Conservation (phyloP, 306 rosid genomes). For the Psophocarpus tetragonolobus region DNA sequence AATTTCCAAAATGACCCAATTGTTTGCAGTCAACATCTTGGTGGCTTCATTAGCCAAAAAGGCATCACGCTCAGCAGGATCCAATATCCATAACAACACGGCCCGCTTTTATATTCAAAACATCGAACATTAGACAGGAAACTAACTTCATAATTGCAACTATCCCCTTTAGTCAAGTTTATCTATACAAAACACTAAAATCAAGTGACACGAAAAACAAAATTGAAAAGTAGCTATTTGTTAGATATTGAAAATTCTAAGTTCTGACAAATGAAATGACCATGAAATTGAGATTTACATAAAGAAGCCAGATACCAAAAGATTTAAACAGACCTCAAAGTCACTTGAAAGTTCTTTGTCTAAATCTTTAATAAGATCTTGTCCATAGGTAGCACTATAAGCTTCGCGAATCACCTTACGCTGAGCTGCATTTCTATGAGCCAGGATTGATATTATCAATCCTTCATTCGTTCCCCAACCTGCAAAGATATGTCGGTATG, state of each 20-base stretch:
- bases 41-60: conserved; percentile 58
- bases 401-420: conserved; percentile 52
- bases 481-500: conserved; percentile 37
- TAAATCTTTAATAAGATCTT: conserved; percentile 59
- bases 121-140: conserved; percentile 17
- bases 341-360: conserved; percentile 76
- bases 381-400: conserved; percentile 56
- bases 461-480: conserved; percentile 80
- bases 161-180: neutral
- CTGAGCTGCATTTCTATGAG: conserved; percentile 66
- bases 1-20: conserved; percentile 57
- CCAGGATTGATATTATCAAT: conserved; percentile 54
- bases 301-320: neutral
- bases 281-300: neutral
- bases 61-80: conserved; percentile 78
- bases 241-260: conserved; percentile 1
- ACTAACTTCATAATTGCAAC: conserved; percentile 4
- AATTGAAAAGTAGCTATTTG: neutral
- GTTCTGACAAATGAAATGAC: neutral
- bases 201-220: neutral
- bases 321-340: conserved; percentile 52
- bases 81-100: conserved; percentile 53
- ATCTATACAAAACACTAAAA: conserved; percentile 20
- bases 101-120: conserved; percentile 33
- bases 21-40: conserved; percentile 43